These are phyloP conservation scores for Silene uniflora DNA, from an alignment of 148 eudicot species.

Conservation along the genomic window DNA sequence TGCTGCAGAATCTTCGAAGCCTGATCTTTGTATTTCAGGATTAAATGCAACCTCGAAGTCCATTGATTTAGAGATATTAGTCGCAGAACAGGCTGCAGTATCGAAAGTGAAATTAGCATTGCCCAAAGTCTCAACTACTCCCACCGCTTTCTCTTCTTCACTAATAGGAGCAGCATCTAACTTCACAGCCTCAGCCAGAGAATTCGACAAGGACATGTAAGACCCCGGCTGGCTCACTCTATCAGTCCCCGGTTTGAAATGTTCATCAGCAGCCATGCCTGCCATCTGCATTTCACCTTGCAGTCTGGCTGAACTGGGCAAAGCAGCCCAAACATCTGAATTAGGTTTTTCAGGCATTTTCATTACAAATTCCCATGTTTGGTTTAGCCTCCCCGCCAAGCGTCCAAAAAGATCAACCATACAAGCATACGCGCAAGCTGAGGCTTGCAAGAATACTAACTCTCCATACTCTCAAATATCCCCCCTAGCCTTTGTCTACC, in stretches of 20 bases:
- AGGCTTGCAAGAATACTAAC: conserved; percentile 61
- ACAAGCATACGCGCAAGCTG: conserved; percentile 91
- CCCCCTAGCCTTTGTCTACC: conserved; percentile 57
- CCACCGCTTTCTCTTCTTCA: conserved; percentile 25
- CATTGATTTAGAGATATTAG: conserved; percentile 24
- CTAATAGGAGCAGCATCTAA: conserved; percentile 34
- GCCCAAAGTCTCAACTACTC: conserved; percentile 18
- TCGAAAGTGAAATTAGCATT: conserved; percentile 23
- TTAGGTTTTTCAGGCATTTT: conserved; percentile 74
- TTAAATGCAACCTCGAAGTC: conserved; percentile 15
- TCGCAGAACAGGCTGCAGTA: conserved; percentile 17
- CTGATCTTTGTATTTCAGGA: conserved; percentile 23
- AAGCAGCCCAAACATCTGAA: conserved; percentile 91
- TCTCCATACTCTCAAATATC: conserved; percentile 71
- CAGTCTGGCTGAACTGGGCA: conserved; percentile 68
- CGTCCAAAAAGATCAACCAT: conserved; percentile 92
- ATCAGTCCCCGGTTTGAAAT: conserved; percentile 47
- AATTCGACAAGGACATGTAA: conserved; percentile 70
- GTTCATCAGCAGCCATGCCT: conserved; percentile 58
- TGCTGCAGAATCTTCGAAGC: conserved; percentile 23
- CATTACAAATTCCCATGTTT: conserved; percentile 62
- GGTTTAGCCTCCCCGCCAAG: conserved; percentile 54
- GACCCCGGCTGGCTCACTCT: conserved; percentile 80
- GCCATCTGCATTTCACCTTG: conserved; percentile 83
- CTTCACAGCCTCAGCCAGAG: conserved; percentile 75